A percentile compares a stretch with the other conserved stretches of the same genome.
Evolutionary conservation across 2,329 filamentous ascomycete species (phyloP).

Genomic region (Achaetomium macrosporum): DNA sequence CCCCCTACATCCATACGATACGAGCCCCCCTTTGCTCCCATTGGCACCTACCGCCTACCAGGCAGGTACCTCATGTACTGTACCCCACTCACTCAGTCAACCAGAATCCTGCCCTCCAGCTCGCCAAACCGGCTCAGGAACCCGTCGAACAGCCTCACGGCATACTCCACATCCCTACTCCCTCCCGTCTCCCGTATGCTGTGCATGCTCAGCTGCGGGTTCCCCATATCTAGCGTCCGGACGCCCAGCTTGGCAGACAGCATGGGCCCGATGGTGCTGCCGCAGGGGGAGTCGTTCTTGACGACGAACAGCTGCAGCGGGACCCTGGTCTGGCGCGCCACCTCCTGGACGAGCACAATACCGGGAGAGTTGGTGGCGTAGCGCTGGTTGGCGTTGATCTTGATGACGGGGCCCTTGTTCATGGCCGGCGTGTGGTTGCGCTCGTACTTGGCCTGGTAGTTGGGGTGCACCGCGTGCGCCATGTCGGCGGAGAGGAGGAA

Average conservation of each 20-base stretch:
- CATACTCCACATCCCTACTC: conserved; percentile 78
- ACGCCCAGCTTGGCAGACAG: conserved; percentile 79
- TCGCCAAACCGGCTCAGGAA: conserved; percentile 84
- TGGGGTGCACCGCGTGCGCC: conserved; percentile 94
- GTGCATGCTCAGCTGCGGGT: conserved; percentile 94
- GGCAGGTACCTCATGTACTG: no score
- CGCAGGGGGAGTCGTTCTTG: conserved; percentile 89
- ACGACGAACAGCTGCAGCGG: conserved; percentile 95
- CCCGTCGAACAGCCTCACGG: conserved; percentile 76
- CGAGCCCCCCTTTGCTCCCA: no score
- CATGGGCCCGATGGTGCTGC: conserved; percentile 97
- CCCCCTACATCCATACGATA: no score
- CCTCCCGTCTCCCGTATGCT: conserved; percentile 92
- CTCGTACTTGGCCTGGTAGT: conserved; percentile 91
- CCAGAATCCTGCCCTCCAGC: conserved; percentile 73
- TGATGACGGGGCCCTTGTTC: conserved; percentile 95
- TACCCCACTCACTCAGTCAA: conserved; percentile 53
- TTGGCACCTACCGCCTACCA: no score
- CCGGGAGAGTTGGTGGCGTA: conserved; percentile 96
- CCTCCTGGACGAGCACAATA: conserved; percentile 86
- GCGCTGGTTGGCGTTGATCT: conserved; percentile 94
- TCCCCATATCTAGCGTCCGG: conserved; percentile 85
- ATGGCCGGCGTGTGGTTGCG: conserved; percentile 84
- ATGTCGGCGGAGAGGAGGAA: conserved; percentile 97
- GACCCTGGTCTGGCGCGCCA: conserved; percentile 66